phyloP scores from a whole-genome alignment of 345 rosid genomes.

The Passiflora organensis region DNA sequence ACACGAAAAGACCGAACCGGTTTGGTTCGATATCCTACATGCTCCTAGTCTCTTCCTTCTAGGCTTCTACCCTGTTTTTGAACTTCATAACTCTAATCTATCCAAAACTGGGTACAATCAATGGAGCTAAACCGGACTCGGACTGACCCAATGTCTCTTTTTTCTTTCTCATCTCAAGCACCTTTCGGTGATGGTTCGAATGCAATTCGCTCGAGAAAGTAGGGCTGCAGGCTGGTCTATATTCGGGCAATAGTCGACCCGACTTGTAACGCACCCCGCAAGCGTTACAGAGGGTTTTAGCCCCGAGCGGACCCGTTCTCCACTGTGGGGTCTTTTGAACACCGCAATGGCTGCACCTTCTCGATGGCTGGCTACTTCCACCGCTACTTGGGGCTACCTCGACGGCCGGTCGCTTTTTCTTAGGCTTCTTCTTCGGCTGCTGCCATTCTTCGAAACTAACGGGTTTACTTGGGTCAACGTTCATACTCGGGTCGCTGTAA shows the following conservation, averaged over 20 bases:
- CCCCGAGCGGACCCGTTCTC: constrained; percentile 87
- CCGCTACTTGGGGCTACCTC: constrained; percentile 1
- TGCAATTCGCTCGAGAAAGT: constrained; percentile 70
- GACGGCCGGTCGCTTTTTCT: constrained; percentile 22
- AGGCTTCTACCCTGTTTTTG: not conserved
- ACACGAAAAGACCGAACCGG: constrained; percentile 22
- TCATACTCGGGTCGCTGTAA: constrained; percentile 11
- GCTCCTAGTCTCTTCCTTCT: constrained; percentile 3
- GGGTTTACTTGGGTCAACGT: constrained; percentile 20
- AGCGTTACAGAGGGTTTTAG: constrained; percentile 87
- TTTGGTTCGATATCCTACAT: constrained; percentile 19
- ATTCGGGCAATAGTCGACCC: constrained; percentile 83
- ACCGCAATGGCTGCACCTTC: constrained; percentile 92
- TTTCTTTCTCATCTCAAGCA: constrained; percentile 71
- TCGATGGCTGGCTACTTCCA: constrained; percentile 18
- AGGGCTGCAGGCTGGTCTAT: constrained; percentile 91
- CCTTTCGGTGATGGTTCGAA: constrained; percentile 86
- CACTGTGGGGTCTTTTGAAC: constrained; percentile 91
- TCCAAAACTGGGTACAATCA: constrained; percentile 57
- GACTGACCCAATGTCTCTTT: constrained; percentile 32
- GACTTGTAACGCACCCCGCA: constrained; percentile 92
- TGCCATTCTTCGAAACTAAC: not conserved
- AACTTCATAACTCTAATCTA: not conserved
- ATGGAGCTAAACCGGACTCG: constrained; percentile 28
- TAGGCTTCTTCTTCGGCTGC: constrained; percentile 31